Evolutionary conservation across 2,329 filamentous ascomycete species (phyloP).

Genomic region (Ustulina deusta): DNA sequence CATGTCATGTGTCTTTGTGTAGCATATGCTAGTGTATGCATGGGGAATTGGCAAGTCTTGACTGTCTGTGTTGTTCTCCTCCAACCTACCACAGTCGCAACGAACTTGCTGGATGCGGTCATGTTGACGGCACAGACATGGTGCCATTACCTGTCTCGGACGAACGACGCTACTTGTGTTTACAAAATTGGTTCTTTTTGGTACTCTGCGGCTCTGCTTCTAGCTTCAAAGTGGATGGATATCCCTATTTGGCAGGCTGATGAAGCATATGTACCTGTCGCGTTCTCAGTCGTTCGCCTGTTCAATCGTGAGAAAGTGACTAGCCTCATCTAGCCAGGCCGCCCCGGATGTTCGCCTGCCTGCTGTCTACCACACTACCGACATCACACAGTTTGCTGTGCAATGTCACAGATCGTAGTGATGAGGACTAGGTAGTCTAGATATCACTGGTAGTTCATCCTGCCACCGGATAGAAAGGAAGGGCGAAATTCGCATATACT

Average conservation of each 20-base stretch:
- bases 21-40: slow-evolving; percentile 36
- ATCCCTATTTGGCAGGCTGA: slow-evolving; percentile 28
- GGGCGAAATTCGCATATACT: background rate
- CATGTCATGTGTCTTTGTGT: slow-evolving; percentile 40
- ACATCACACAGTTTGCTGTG: background rate
- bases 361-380: background rate
- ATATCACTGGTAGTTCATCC: background rate
- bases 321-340: slow-evolving; percentile 15
- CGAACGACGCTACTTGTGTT: slow-evolving; percentile 26
- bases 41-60: slow-evolving; percentile 24
- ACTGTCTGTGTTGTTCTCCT: slow-evolving; percentile 23
- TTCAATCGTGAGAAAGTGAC: slow-evolving; percentile 2
- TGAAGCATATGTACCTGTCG: background rate
- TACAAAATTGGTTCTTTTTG: slow-evolving; percentile 29
- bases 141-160: slow-evolving; percentile 36
- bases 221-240: slow-evolving; percentile 15
- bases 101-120: slow-evolving; percentile 35
- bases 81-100: slow-evolving; percentile 19
- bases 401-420: slow-evolving; percentile 7
- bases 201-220: slow-evolving; percentile 37
- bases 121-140: slow-evolving; percentile 32
- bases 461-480: background rate
- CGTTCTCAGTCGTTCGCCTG: background rate
- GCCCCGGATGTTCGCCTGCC: background rate
- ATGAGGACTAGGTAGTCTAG: background rate